Conservation (phyloP, 768 basidiomycete genomes). For the Psilocybe tampanensis region DNA sequence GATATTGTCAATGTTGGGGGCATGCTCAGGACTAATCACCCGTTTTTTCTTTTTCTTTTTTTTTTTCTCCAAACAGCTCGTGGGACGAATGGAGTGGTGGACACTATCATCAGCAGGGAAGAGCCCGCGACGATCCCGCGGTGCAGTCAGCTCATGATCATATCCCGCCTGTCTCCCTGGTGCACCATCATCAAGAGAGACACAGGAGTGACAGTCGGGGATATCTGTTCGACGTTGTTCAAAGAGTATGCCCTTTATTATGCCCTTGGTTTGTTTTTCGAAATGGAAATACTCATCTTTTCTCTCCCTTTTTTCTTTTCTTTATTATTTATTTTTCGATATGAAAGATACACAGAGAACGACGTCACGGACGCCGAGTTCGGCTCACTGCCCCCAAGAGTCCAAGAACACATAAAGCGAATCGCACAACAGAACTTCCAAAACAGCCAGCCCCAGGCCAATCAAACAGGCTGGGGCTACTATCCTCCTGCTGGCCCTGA, state of each 20-base stretch:
- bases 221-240: slow-evolving; percentile 71
- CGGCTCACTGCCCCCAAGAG: slow-evolving; percentile 54
- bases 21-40: too few species aligned
- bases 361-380: slow-evolving; percentile 70
- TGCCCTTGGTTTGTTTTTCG: too few species aligned
- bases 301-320: too few species aligned
- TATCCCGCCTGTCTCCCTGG: slow-evolving; percentile 71
- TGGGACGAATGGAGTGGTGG: too few species aligned
- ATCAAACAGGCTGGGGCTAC: slow-evolving; percentile 37
- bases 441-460: slow-evolving; percentile 19
- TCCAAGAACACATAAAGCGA: slow-evolving; percentile 75
- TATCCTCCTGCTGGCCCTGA: slow-evolving; percentile 53
- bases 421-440: slow-evolving; percentile 45
- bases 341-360: slow-evolving; percentile 66
- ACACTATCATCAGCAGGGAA: slow-evolving; percentile 36
- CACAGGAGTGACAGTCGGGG: slow-evolving; percentile 72
- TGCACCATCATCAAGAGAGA: slow-evolving; percentile 75
- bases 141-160: slow-evolving; percentile 57
- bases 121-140: slow-evolving; percentile 75
- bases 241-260: slow-evolving; percentile 68
- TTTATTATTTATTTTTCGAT: background rate
- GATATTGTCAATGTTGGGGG: too few species aligned
- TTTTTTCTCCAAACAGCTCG: too few species aligned
- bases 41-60: too few species aligned
- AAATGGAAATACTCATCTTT: too few species aligned